These are phyloP conservation scores for Salinomyces thailandicus DNA, from an alignment of 2,329 filamentous ascomycete genomes.

Conservation along the genomic window DNA sequence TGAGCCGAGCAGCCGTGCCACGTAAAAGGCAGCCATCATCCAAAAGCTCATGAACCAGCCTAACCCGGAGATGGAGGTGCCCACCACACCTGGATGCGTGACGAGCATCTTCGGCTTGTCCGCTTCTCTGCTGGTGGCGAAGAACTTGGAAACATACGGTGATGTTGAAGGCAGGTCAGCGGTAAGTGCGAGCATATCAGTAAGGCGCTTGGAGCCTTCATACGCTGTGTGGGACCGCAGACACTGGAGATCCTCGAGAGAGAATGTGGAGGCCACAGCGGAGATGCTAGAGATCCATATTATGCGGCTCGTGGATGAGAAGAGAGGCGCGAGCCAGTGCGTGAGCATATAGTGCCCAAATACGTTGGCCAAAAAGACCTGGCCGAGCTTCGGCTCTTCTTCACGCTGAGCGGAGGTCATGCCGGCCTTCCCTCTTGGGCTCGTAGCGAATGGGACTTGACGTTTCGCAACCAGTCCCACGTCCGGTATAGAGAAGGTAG, in stretches of 20 bases:
- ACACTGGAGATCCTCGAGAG: constrained; percentile 65
- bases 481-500: constrained; percentile 60
- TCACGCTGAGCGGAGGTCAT: not conserved
- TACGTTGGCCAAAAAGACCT: constrained; percentile 82
- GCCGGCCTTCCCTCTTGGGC: constrained; percentile 10
- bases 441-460: constrained; percentile 33
- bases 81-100: constrained; percentile 77
- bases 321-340: constrained; percentile 66
- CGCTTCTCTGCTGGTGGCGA: constrained; percentile 28
- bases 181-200: constrained; percentile 71
- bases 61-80: constrained; percentile 63
- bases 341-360: constrained; percentile 91
- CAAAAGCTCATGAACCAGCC: constrained; percentile 56
- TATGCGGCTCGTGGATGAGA: constrained; percentile 52
- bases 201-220: constrained; percentile 78
- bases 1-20: constrained; percentile 69
- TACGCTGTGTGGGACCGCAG: constrained; percentile 56
- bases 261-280: constrained; percentile 47
- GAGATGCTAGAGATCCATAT: constrained; percentile 85
- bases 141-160: constrained; percentile 48
- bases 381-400: constrained; percentile 54
- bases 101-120: constrained; percentile 59
- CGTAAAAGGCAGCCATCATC: constrained; percentile 57
- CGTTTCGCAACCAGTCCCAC: constrained; percentile 44
- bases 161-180: constrained; percentile 54